Evolutionary conservation across 805 yeast species (phyloP).

Genomic region (Candida chauliodis): DNA sequence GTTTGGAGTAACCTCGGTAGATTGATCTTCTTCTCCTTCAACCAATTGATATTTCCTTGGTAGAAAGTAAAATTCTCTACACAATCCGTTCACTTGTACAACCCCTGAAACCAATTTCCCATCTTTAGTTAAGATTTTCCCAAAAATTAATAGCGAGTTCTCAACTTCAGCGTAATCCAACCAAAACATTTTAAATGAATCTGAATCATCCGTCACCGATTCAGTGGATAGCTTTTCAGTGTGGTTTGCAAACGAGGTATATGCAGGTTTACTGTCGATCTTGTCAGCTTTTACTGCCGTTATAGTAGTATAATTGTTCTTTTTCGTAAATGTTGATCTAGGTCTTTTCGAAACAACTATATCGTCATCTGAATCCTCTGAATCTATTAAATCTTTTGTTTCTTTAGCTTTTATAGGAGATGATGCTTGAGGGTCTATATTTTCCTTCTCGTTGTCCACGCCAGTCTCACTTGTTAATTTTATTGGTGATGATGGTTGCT

Average conservation of each 20-base stretch:
- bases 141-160: slow-evolving; percentile 67
- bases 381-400: slow-evolving; percentile 10
- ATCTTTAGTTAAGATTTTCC: slow-evolving; percentile 64
- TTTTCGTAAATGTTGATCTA: slow-evolving; percentile 30
- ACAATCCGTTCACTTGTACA: slow-evolving; percentile 68
- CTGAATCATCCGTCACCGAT: slow-evolving; percentile 23
- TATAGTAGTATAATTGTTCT: slow-evolving; percentile 36
- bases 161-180: slow-evolving; percentile 81
- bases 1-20: slow-evolving; percentile 32
- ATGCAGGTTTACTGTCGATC: slow-evolving; percentile 19
- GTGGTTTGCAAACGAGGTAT: slow-evolving; percentile 19
- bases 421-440: slow-evolving; percentile 10
- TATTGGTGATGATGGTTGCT: slow-evolving; percentile 35
- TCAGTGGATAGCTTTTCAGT: slow-evolving; percentile 33
- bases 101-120: slow-evolving; percentile 66
- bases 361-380: slow-evolving; percentile 55
- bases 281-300: slow-evolving; percentile 33
- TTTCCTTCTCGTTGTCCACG: slow-evolving; percentile 13
- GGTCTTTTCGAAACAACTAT: slow-evolving; percentile 53
- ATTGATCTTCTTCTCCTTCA: slow-evolving; percentile 34
- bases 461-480: slow-evolving; percentile 13
- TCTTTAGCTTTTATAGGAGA: slow-evolving; percentile 6
- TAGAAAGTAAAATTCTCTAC: slow-evolving; percentile 71
- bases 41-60: slow-evolving; percentile 53
- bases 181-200: slow-evolving; percentile 77